Evolutionary conservation across 768 basidiomycete species (phyloP).

Genomic region (Pleurotus sapidus): DNA sequence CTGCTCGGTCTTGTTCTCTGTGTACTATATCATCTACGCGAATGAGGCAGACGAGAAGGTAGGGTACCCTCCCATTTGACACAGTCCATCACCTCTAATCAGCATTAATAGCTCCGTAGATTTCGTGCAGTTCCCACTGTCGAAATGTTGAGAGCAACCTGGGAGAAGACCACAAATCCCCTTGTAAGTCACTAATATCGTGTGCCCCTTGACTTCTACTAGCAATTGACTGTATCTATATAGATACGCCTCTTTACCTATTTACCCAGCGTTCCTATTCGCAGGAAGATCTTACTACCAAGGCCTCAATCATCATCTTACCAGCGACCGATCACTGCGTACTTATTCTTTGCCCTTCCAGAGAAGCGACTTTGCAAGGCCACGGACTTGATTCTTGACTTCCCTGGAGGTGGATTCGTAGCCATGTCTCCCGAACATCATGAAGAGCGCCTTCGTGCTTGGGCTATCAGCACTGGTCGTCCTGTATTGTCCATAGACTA

Average conservation of each 20-base stretch:
- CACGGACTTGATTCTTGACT: slow-evolving; percentile 86
- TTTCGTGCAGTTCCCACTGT: slow-evolving; percentile 93
- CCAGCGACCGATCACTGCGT: slow-evolving; percentile 77
- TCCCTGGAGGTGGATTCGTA: slow-evolving; percentile 96
- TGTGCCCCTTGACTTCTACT: slow-evolving; percentile 3
- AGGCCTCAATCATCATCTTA: slow-evolving; percentile 76
- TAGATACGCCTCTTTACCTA: slow-evolving; percentile 69
- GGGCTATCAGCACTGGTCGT: slow-evolving; percentile 77
- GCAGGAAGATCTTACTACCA: slow-evolving; percentile 77
- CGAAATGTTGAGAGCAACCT: slow-evolving; percentile 92
- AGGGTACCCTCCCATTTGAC: slow-evolving; percentile 13
- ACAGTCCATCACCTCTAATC: neutral
- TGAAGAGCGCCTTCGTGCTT: slow-evolving; percentile 85
- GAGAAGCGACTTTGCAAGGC: slow-evolving; percentile 59
- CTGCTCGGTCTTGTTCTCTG: slow-evolving; percentile 79
- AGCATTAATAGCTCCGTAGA: slow-evolving; percentile 66
- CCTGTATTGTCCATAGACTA: slow-evolving; percentile 89
- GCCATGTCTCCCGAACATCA: slow-evolving; percentile 97
- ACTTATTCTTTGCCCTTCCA: slow-evolving; percentile 78
- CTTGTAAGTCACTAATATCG: slow-evolving; percentile 51
- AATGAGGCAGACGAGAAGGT: slow-evolving; percentile 97
- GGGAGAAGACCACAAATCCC: slow-evolving; percentile 97
- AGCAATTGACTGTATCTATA: slow-evolving; percentile 8
- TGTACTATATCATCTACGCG: slow-evolving; percentile 85
- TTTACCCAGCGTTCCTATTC: slow-evolving; percentile 59